Conservation (phyloP, 331 rosid genomes). For the Pyracantha coccinea region DNA sequence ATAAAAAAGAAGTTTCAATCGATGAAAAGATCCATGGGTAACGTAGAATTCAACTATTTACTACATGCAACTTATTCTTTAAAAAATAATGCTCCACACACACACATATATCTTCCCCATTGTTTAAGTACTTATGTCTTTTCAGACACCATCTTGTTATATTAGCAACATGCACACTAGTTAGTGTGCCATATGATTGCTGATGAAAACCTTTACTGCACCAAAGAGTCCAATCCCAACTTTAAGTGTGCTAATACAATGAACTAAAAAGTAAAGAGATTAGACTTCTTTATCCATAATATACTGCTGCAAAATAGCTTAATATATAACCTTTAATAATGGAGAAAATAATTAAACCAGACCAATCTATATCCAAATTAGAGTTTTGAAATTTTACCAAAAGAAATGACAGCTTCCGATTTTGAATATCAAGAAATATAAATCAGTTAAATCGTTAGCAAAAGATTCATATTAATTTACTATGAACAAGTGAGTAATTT, state of each 20-base stretch:
- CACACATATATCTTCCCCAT: background rate
- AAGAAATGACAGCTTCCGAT: background rate
- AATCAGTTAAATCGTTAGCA: background rate
- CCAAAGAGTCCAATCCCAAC: background rate
- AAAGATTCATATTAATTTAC: background rate
- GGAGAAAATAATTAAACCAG: background rate
- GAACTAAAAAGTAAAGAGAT: background rate
- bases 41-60: slow-evolving; percentile 7
- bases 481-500: slow-evolving; percentile 1
- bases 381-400: background rate
- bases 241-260: background rate
- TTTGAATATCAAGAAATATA: background rate
- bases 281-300: background rate
- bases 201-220: background rate
- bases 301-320: background rate
- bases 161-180: background rate
- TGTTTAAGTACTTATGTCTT: background rate
- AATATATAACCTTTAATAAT: background rate
- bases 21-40: background rate
- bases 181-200: background rate
- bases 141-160: background rate
- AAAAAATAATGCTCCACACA: background rate
- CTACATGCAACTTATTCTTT: background rate
- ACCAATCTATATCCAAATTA: background rate
- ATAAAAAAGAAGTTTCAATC: background rate